Conservation (phyloP, 176 grass and related monocot species). For the Metroxylon sagu region DNA sequence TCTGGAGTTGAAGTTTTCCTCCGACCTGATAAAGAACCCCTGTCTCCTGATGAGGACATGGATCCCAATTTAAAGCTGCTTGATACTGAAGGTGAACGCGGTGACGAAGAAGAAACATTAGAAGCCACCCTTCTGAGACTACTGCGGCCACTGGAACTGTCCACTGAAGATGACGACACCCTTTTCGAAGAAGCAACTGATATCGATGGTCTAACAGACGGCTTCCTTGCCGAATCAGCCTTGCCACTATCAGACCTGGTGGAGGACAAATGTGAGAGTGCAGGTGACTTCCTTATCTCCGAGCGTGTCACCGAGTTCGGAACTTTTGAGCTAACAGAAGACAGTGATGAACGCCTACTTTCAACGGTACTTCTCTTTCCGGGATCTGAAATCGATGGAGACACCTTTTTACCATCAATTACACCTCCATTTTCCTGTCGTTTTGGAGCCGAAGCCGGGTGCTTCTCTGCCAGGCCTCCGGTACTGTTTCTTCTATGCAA, state of each 20-base stretch:
- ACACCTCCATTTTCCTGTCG: constrained; percentile 28
- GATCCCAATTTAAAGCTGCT: constrained; percentile 42
- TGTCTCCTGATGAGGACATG: constrained; percentile 32
- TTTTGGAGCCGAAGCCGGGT: constrained; percentile 11
- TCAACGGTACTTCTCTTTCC: constrained; percentile 28
- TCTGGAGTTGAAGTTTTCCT: constrained; percentile 53
- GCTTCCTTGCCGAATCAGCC: constrained; percentile 26
- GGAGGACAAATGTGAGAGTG: constrained; percentile 1
- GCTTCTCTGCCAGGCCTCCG: constrained; percentile 4
- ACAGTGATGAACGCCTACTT: constrained; percentile 15
- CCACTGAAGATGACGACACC: constrained; percentile 29
- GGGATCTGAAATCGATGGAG: constrained; percentile 40
- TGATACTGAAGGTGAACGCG: constrained; percentile 38
- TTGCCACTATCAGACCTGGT: constrained; percentile 21
- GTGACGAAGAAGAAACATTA: constrained; percentile 41
- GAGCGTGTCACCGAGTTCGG: not conserved
- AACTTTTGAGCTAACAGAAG: constrained; percentile 27
- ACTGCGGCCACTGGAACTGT: constrained; percentile 37
- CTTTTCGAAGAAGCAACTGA: constrained; percentile 44
- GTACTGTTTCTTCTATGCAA: constrained; percentile 47
- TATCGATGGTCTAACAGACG: constrained; percentile 25
- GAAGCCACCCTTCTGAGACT: constrained; percentile 40
- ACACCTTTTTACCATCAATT: constrained; percentile 31
- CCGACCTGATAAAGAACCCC: constrained; percentile 30
- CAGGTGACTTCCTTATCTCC: constrained; percentile 30